A percentile compares a stretch with the other conserved stretches of the same genome.
Conservation (phyloP, 2,329 filamentous ascomycete genomes). For the Neurospora crassa region DNA sequence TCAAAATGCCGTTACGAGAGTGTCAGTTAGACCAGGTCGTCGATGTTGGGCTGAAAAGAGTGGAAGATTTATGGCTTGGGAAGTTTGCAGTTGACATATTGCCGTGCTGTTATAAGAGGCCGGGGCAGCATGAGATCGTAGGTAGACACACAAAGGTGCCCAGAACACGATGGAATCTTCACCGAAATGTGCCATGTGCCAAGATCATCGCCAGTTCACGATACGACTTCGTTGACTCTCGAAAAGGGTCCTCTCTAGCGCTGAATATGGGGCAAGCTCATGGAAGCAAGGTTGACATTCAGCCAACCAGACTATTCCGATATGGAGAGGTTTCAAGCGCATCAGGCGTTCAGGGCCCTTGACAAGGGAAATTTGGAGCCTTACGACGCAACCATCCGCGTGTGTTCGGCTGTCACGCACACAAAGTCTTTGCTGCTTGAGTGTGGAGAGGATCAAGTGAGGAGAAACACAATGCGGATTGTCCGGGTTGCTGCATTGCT, state of each 20-base stretch:
- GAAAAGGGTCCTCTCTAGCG: not conserved
- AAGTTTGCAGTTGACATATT: not conserved
- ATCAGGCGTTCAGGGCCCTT: not conserved
- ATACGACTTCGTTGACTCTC: not conserved
- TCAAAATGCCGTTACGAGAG: not conserved
- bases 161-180: not conserved
- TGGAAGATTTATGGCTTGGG: not conserved
- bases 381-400: not conserved
- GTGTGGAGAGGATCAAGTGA: not conserved
- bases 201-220: not conserved
- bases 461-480: not conserved
- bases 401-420: not conserved
- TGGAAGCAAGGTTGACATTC: not conserved
- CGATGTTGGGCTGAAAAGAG: not conserved
- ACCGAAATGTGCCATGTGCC: not conserved
- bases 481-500: not conserved
- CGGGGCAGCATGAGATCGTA: too few relatives aligned
- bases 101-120: not conserved
- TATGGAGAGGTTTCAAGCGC: not conserved
- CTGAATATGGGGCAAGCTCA: not conserved
- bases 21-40: not conserved
- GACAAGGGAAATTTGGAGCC: not conserved
- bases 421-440: not conserved
- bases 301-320: not conserved
- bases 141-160: too few relatives aligned